Evolutionary conservation across 768 basidiomycete species (phyloP), one percentile per base, ranked within the genome.

Genomic region (Calocybe cyanea): DNA sequence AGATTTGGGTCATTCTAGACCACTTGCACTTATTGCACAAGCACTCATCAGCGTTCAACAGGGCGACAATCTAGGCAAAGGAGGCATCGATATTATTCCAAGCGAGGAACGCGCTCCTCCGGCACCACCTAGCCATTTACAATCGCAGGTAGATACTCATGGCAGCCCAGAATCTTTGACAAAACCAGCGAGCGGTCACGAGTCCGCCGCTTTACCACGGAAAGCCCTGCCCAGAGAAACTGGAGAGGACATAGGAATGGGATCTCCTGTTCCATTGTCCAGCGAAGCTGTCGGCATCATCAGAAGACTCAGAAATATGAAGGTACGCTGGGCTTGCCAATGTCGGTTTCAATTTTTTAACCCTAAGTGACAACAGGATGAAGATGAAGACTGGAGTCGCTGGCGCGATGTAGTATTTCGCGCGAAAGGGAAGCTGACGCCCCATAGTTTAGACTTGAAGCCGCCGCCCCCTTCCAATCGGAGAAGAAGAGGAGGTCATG

Each of bases 351-450:
- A 7, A 39, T 9, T 4, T 25, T 21, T 33, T 7, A 17, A 31
- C 30, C 33, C 9, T 41, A 23, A 46, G 6, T 11, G 15, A 18
- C 38, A 30, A 17, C 34, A 89, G 85, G 91, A 94, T 57, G 85
- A 88, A 65, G 77, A 81, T 46, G 91, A 94, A 59, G 90, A 93
- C 55, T 91, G 85, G 86, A 80, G 87, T 47, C 79, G 91, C 35
- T 90, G 87, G 87, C 75, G 89, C 15, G 91, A 93, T 57, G 81
- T 88, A 24, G 75, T 92, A 10, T 92, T 91, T 62, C 80, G 81
- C 4, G 83, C 82, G 5, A 90, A 87, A 63, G 83, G 77, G 4
- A 68, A 72, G 23, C 64, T 89, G 53, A 64, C 65, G 24, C 75
- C 77, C 0, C 61, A 60, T 18, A 59, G 65, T 45, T 57, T 77